A percentile compares a stretch with the other conserved stretches of the same genome.
Conservation (phyloP, 2,329 filamentous ascomycete species). For the Cercospora sesami region DNA sequence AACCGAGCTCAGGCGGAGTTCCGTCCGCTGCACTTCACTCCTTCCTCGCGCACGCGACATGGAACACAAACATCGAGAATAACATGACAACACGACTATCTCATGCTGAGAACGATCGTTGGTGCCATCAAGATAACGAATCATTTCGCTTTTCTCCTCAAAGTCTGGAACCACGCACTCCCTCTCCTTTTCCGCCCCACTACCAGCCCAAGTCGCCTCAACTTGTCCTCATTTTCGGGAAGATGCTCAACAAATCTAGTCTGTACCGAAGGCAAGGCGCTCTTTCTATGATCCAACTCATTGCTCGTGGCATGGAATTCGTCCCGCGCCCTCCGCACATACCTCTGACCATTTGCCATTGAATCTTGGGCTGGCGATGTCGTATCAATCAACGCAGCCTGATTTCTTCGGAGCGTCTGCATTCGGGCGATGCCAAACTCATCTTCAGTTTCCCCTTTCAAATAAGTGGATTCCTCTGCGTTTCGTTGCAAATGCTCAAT, state of each 20-base stretch:
- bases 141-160: constrained; percentile 7
- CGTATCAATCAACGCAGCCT: neutral
- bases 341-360: neutral
- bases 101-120: neutral
- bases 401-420: neutral
- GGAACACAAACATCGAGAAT: neutral
- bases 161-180: constrained; percentile 5
- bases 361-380: neutral
- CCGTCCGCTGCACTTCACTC: constrained; percentile 10
- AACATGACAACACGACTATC: neutral
- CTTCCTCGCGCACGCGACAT: neutral
- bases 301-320: neutral
- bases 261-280: neutral
- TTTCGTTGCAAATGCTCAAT: neutral
- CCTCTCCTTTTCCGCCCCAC: neutral
- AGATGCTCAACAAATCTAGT: constrained; percentile 19
- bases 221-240: constrained; percentile 13
- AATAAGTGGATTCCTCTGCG: neutral
- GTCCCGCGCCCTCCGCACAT: neutral
- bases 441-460: neutral
- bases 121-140: neutral
- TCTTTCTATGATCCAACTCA: neutral
- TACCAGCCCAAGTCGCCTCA: constrained; percentile 10
- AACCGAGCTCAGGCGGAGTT: constrained; percentile 7
- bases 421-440: neutral